Evolutionary conservation across 1,139 yeast genomes (phyloP), one percentile per base, ranked within the genome.

Genomic region (Yamadazyma membranifaciens): DNA sequence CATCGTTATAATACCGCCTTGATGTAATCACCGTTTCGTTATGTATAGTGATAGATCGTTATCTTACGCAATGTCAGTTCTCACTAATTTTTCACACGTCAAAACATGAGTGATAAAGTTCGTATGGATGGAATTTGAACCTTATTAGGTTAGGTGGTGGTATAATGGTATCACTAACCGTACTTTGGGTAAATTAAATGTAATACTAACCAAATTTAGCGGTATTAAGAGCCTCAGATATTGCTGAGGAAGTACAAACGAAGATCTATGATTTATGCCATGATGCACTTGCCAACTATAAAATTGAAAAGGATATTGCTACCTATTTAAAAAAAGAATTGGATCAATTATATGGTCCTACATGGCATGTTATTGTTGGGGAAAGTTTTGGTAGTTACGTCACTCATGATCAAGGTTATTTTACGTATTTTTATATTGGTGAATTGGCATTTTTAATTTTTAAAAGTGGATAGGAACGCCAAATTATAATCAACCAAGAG

Each of bases 341-440:
- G 59, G 74, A 78, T 47, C 67, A 65, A 39, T 53, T 65, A 44
- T 84, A 75, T 52, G 96, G 96, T 1, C 79, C 85, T 34, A 81
- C 95, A 17, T 92, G 98, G 98, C 98, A 92, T 60, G 94, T 89
- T 25, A 80, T 92, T 44, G 97, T 89, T 39, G 99, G 98, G 25
- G 81, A 83, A 61, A 86, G 86, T 55, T 92, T 92, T 64, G 98
- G 98, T 4, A 82, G 94, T 40, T 89, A 85, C 58, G 96, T 94
- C 20, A 87, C 98, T 14, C 98, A 94, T 58, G 91, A 78, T 55
- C 77, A 85, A 47, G 95, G 95, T 20, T 80, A 77, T 57, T 92
- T 92, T 59, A 72, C 86, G 27, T 91, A 92, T 63, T 87, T 87
- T 55, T 89, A 88, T 63, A 72, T 88, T 45, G 96, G 86, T 17